Evolutionary conservation across 495 filamentous ascomycete species (phyloP), one percentile per base, ranked within the genome.

Genomic region (Paragyromitra xinjiangensis): DNA sequence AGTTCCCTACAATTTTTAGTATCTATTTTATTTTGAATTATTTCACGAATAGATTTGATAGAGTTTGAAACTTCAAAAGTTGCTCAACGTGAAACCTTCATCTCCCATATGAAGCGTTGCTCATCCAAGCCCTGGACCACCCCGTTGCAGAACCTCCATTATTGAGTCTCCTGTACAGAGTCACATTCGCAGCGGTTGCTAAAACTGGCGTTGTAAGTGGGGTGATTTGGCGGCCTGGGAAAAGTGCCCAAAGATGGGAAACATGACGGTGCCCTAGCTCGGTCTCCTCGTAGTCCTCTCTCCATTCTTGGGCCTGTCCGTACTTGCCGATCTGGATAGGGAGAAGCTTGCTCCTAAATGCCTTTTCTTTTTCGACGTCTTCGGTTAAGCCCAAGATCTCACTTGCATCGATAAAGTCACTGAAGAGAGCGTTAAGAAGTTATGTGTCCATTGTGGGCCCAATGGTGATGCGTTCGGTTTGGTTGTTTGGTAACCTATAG

Each of bases 191-290:
- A 2, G 86, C 85, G 26, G 66, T 77, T 24, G 85, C 82, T 0
- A 84, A 75, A 19, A 44, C 53, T 4, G 29, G 82, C 63, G 45
- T 58, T 0, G 61, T 78, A 63, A 26, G 77, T 65, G 56, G 76
- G 12, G n/a, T 42, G 69, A 84, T 81, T 40, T 78, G 71, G 7
- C 74, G 75, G 1, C 84, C 81, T 0, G 83, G 83, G 71, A 79
- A 83, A 12, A 88, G 81, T 0, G 83, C 85, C 84, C 83, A 87
- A 6, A 87, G 82, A 65, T 86, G 85, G 24, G 85, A 86, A 14
- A 86, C 84, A 65, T 88, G 87, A n/a, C 86, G 81, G 72, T 88
- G 87, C 40, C 85, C 86, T 0, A 85, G 84, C 45, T 88, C 86
- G 4, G 83, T 75, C 75, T 87, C 86, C 22, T 62, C 77, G 37